phyloP scores from a whole-genome alignment of 345 rosid genomes.

The Arabidopsis arenosa region DNA sequence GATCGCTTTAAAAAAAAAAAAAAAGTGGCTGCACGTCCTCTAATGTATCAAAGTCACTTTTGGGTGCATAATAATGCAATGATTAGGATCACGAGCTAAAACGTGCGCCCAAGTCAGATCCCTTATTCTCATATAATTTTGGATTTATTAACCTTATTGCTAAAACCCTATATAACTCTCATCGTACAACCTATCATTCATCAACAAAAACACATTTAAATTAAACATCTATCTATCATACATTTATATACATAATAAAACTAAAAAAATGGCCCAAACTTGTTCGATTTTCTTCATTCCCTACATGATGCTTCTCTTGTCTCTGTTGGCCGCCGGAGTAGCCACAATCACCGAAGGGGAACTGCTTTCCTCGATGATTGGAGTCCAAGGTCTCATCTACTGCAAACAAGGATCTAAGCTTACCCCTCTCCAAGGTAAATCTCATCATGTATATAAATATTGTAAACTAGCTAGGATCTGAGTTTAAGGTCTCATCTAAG shows the following conservation, averaged over 20 bases:
- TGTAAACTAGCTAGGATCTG: too few species aligned
- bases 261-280: conserved; percentile 18
- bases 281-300: conserved; percentile 14
- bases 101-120: conserved; percentile 50
- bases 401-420: conserved; percentile 54
- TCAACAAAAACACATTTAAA: conserved; percentile 12
- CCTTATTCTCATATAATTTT: conserved; percentile 19
- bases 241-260: background rate
- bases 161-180: conserved; percentile 28
- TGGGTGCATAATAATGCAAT: conserved; percentile 29
- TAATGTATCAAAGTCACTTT: conserved; percentile 12
- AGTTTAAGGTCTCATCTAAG: too few species aligned
- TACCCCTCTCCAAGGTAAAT: conserved; percentile 60
- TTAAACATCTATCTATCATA: background rate
- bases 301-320: conserved; percentile 44
- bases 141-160: background rate
- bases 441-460: background rate
- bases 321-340: conserved; percentile 30
- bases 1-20: too few species aligned
- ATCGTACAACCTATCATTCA: background rate
- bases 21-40: conserved; percentile 38
- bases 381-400: conserved; percentile 65
- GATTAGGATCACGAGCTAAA: conserved; percentile 19
- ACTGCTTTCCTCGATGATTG: conserved; percentile 53
- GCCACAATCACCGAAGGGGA: conserved; percentile 34